Conservation (phyloP, 1,139 yeast genomes). For the Kluyveromyces sp. region DNA sequence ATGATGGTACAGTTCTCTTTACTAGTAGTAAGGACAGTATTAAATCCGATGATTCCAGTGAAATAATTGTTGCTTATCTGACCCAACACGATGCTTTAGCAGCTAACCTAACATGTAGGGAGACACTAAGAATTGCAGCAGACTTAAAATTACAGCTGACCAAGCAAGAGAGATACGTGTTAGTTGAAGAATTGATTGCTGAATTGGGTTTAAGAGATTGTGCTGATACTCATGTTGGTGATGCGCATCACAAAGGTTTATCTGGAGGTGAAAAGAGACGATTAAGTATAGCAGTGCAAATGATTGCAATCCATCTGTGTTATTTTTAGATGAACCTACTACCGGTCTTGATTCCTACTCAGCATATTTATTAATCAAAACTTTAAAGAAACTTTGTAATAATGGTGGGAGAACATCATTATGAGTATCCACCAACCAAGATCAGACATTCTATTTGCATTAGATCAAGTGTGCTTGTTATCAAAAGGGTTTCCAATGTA, state of each 20-base stretch:
- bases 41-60: not conserved
- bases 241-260: constrained; percentile 40
- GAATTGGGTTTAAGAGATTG: constrained; percentile 59
- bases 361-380: constrained; percentile 57
- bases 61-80: constrained; percentile 47
- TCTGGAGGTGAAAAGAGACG: constrained; percentile 86
- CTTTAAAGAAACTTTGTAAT: constrained; percentile 49
- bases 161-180: constrained; percentile 34
- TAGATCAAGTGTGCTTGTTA: constrained; percentile 65
- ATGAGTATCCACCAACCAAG: constrained; percentile 83
- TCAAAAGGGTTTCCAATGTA: constrained; percentile 58
- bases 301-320: constrained; percentile 68
- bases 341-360: constrained; percentile 81
- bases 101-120: constrained; percentile 64
- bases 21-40: not conserved
- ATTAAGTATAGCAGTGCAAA: constrained; percentile 69
- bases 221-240: constrained; percentile 47
- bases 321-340: constrained; percentile 83
- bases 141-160: constrained; percentile 51
- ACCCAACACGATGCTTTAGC: constrained; percentile 70
- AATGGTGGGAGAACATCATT: constrained; percentile 64
- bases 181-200: constrained; percentile 52
- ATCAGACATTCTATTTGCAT: constrained; percentile 60
- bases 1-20: constrained; percentile 3
- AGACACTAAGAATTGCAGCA: constrained; percentile 63